These are phyloP conservation scores for Gastroboletus turbinatus DNA, from an alignment of 1,284 basidiomycete genomes.

Conservation along the genomic window DNA sequence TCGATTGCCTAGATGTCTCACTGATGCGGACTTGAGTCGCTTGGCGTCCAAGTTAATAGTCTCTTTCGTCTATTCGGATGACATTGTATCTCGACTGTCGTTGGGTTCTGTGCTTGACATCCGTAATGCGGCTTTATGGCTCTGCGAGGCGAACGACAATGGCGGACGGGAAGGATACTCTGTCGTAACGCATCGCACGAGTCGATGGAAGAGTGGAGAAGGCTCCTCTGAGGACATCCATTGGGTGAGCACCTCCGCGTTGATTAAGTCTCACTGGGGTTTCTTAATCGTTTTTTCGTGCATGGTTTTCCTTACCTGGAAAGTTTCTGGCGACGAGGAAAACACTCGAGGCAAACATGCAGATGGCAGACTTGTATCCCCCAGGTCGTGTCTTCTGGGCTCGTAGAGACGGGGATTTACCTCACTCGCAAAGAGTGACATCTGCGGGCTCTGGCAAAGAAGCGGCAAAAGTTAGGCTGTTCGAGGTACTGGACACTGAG, in stretches of 20 bases:
- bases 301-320: not conserved
- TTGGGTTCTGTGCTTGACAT: constrained; percentile 78
- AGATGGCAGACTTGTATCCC: constrained; percentile 70
- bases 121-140: constrained; percentile 71
- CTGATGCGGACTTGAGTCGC: constrained; percentile 54
- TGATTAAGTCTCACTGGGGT: not conserved
- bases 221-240: constrained; percentile 56
- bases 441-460: constrained; percentile 18
- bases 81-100: constrained; percentile 76
- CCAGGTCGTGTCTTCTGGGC: constrained; percentile 81
- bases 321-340: constrained; percentile 78
- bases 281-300: constrained; percentile 4
- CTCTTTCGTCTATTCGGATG: constrained; percentile 80
- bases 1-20: constrained; percentile 47
- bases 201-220: constrained; percentile 55
- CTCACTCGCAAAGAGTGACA: constrained; percentile 40
- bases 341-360: constrained; percentile 85
- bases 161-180: constrained; percentile 53
- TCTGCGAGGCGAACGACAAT: constrained; percentile 66
- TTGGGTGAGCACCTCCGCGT: constrained; percentile 51
- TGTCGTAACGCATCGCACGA: constrained; percentile 58
- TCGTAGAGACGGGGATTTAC: constrained; percentile 65
- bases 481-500: constrained; percentile 73
- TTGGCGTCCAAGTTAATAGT: constrained; percentile 62
- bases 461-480: constrained; percentile 56